Conservation (phyloP, 2,329 filamentous ascomycete species). For the Ascochyta rabiei region DNA sequence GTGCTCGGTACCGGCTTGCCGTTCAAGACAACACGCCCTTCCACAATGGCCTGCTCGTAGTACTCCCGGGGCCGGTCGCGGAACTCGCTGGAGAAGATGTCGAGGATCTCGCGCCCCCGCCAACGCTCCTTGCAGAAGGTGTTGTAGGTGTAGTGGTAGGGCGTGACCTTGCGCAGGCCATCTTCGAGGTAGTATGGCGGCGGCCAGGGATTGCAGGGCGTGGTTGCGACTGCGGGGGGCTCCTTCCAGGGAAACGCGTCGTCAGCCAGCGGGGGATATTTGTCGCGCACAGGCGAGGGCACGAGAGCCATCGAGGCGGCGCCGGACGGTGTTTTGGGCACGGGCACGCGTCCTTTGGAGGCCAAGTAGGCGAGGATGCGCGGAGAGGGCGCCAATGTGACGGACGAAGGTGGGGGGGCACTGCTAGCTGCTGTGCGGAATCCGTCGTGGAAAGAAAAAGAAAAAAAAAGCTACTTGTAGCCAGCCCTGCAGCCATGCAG, state of each 20-base stretch:
- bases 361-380: slow-evolving; percentile 59
- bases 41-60: slow-evolving; percentile 80
- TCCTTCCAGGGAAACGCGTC: slow-evolving; percentile 49
- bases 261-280: slow-evolving; percentile 36
- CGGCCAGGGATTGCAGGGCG: slow-evolving; percentile 61
- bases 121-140: slow-evolving; percentile 94
- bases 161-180: slow-evolving; percentile 79
- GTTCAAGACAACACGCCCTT: slow-evolving; percentile 80
- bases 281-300: slow-evolving; percentile 34
- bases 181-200: slow-evolving; percentile 83
- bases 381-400: slow-evolving; percentile 50
- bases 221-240: slow-evolving; percentile 58
- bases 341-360: slow-evolving; percentile 52
- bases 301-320: slow-evolving; percentile 55
- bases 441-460: neutral
- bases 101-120: slow-evolving; percentile 79
- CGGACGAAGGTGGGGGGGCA: slow-evolving; percentile 13
- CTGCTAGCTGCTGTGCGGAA: neutral
- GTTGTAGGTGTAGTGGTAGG: slow-evolving; percentile 94
- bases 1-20: slow-evolving; percentile 70
- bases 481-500: neutral
- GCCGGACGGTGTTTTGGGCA: slow-evolving; percentile 22
- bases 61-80: slow-evolving; percentile 85
- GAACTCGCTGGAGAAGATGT: slow-evolving; percentile 92
- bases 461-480: slow-evolving; percentile 2